Base-by-base conservation (phyloP, 441 rosid species). In the Flueggea neowawraea region DNA sequence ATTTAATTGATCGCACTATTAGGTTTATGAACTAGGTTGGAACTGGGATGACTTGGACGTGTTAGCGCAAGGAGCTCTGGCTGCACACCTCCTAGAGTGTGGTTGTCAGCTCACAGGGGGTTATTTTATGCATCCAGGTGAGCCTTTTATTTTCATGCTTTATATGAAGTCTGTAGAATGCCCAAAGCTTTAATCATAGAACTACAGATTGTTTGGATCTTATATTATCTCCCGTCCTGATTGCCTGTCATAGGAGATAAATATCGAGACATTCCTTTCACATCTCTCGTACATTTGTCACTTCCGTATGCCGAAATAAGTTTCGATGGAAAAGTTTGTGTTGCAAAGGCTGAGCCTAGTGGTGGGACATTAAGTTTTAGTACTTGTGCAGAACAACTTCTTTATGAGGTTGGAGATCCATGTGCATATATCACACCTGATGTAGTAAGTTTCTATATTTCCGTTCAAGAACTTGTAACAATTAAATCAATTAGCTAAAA, bases 81-180 rank as follows among this genome's bases (percentile, higher is more conserved):
- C 94, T 55, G 95, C 97, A 53, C 98, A 93, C 67, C 96, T 90
- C 72, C 69, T 93, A 57, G 98, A 90, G 73, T 93, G 98, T 48
- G 97, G 98, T 71, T 90, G 96, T 77, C 98, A 93, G 75, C 94
- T 93, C 54, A 93, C 96, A 16, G 97, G 97, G 59, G 98, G 98
- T 65, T 93, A 88, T 80, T 93, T 86, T 87, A 85, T 90, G 97
- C 98, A 93, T 80, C 96, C 98, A 70, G 92, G 98, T 93, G 45
- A 11, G 8, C 12, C 45, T 43, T 43, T 43, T 61, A 73, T 47
- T 43, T 68, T 70, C 54, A 22, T 17, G 54, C 53, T 54, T 32
- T 28, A 32, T 15, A 55, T 64, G 2, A 66, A 60, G 48, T 14
- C 60, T 48, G 11, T 16, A 33, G 12, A 39, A 17, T 55, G 44